Conservation (phyloP, 495 filamentous ascomycete genomes). For the Xanthoparmelia taractica region DNA sequence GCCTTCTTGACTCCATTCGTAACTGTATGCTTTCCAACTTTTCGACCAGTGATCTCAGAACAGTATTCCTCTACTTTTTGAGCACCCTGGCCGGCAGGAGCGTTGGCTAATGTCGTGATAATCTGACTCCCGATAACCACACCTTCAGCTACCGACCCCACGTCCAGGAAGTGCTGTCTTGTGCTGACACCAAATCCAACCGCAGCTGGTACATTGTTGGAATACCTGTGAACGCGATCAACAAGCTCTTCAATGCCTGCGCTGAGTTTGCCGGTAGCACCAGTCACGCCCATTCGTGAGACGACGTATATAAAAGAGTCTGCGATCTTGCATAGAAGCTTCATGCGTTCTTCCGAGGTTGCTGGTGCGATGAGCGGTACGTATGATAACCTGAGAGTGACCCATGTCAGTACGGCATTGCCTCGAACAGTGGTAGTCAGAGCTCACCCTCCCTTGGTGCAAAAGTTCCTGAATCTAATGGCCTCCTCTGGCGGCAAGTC, state of each 20-base stretch:
- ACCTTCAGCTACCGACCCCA: constrained; percentile 78
- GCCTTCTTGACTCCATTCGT: constrained; percentile 49
- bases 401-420: neutral
- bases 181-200: constrained; percentile 97
- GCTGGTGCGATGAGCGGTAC: constrained; percentile 91
- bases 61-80: constrained; percentile 82
- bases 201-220: constrained; percentile 81
- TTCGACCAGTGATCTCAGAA: constrained; percentile 64
- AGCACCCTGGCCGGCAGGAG: constrained; percentile 58
- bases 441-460: constrained; percentile 63
- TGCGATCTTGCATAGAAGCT: constrained; percentile 89
- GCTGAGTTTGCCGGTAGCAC: constrained; percentile 76
- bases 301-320: constrained; percentile 99
- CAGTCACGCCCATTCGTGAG: constrained; percentile 94
- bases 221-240: constrained; percentile 79
- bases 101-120: constrained; percentile 67
- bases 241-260: constrained; percentile 71
- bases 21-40: constrained; percentile 18
- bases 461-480: constrained; percentile 78
- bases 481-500: constrained; percentile 97
- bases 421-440: constrained; percentile 12
- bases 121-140: constrained; percentile 97
- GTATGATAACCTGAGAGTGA: constrained; percentile 66
- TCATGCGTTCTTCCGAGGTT: constrained; percentile 88
- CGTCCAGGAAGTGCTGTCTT: constrained; percentile 81